Percentiles rank a stretch among this genome's conserved stretches.
Evolutionary conservation across 371 early-diverging fungal species (phyloP).

Genomic region (Ordospora colligata): DNA sequence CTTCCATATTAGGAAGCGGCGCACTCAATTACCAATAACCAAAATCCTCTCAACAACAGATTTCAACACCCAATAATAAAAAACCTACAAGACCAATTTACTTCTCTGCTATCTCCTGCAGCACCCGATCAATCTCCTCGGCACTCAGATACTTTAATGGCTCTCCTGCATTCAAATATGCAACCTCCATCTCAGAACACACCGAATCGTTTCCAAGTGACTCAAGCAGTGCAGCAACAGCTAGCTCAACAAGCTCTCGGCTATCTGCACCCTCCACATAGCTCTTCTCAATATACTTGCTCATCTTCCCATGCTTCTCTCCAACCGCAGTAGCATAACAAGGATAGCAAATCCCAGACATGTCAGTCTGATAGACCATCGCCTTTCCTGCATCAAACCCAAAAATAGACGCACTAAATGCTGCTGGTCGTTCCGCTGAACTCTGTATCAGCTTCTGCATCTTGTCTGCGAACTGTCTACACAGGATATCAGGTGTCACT

Average conservation of each 20-base stretch:
- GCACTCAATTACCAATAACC: too few relatives aligned
- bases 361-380: conserved; percentile 57
- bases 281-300: conserved; percentile 58
- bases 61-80: too few relatives aligned
- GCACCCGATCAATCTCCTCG: conserved; percentile 51
- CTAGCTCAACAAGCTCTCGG: conserved; percentile 38
- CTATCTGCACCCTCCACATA: conserved; percentile 33
- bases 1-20: too few relatives aligned
- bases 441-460: conserved; percentile 55
- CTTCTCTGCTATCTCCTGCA: conserved; percentile 58
- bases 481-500: conserved; percentile 58
- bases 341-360: conserved; percentile 53
- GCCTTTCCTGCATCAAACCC: conserved; percentile 54
- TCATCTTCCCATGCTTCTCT: conserved; percentile 54
- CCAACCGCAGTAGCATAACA: conserved; percentile 55
- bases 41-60: too few relatives aligned
- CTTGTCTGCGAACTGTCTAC: conserved; percentile 52
- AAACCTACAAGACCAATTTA: conserved; percentile 7
- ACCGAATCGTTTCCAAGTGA: conserved; percentile 57
- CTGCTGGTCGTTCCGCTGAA: conserved; percentile 38
- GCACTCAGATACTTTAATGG: conserved; percentile 29
- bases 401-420: conserved; percentile 53
- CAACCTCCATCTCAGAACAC: conserved; percentile 54
- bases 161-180: conserved; percentile 23
- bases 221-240: conserved; percentile 50